Percentiles rank a stretch among this genome's conserved stretches.
Conservation (phyloP, 2,329 filamentous ascomycete genomes). For the Fusarium secorum region DNA sequence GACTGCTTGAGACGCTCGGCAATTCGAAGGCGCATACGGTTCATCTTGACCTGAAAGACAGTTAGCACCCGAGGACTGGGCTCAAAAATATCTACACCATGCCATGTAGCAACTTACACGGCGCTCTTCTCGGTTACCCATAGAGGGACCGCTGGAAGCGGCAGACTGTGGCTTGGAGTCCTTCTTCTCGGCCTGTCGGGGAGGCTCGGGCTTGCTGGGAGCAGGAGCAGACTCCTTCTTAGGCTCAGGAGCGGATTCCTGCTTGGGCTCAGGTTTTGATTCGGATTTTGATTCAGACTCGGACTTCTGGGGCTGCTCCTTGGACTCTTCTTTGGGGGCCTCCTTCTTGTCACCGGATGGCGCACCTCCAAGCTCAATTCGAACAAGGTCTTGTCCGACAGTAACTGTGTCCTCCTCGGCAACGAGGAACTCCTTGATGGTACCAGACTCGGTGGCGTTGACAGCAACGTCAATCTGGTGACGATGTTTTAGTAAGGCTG, state of each 20-base stretch:
- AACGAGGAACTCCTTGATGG: slow-evolving; percentile 89
- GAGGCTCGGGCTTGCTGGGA: slow-evolving; percentile 37
- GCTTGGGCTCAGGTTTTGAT: slow-evolving; percentile 46
- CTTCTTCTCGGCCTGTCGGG: slow-evolving; percentile 39
- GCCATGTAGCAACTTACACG: slow-evolving; percentile 65
- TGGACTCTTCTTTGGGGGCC: slow-evolving; percentile 36
- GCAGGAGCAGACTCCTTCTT: slow-evolving; percentile 45
- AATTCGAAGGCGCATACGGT: slow-evolving; percentile 97
- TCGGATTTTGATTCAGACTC: slow-evolving; percentile 48
- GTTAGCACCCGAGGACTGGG: slow-evolving; percentile 1
- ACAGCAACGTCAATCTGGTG: slow-evolving; percentile 91
- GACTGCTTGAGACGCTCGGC: slow-evolving; percentile 98
- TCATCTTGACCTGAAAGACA: slow-evolving; percentile 88
- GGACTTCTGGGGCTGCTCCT: slow-evolving; percentile 51
- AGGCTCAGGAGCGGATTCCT: slow-evolving; percentile 45
- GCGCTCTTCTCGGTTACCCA: slow-evolving; percentile 85
- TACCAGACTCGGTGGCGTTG: slow-evolving; percentile 89
- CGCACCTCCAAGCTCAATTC: slow-evolving; percentile 79
- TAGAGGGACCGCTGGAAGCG: slow-evolving; percentile 45
- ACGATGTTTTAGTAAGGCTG: slow-evolving; percentile 7
- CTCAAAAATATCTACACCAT: not conserved
- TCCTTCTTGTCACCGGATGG: slow-evolving; percentile 50
- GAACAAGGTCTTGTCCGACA: slow-evolving; percentile 90
- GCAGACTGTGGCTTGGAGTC: slow-evolving; percentile 35
- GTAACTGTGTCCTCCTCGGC: slow-evolving; percentile 95